Evolutionary conservation across 305 asterid genomes (phyloP).

Genomic region (Fraxinus xanthoxyloides): DNA sequence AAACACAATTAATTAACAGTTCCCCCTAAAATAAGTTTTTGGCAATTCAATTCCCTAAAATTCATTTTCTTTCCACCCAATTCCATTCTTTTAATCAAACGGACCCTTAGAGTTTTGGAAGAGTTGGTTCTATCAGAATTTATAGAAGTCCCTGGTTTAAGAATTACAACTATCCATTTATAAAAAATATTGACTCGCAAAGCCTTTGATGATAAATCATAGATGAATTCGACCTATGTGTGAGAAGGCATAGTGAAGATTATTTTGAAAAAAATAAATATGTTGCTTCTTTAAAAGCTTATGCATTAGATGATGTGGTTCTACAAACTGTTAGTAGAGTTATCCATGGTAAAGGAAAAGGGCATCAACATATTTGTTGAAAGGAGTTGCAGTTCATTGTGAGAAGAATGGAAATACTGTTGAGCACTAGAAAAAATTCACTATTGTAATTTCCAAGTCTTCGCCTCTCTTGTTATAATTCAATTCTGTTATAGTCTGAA

Average conservation of each 20-base stretch:
- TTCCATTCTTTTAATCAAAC: too few species aligned
- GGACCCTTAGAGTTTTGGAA: background rate
- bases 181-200: background rate
- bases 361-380: background rate
- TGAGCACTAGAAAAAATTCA: background rate
- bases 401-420: background rate
- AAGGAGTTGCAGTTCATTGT: background rate
- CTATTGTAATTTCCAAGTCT: background rate
- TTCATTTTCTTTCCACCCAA: too few species aligned
- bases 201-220: background rate
- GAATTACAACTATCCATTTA: background rate
- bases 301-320: background rate
- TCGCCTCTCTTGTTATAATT: background rate
- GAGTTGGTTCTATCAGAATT: background rate
- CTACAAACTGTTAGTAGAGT: background rate
- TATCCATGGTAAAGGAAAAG: background rate
- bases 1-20: too few species aligned
- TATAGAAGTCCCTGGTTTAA: background rate
- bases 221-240: background rate
- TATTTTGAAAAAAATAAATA: background rate
- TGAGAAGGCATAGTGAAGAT: background rate
- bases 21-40: too few species aligned
- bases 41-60: too few species aligned
- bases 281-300: background rate
- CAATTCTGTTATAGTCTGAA: background rate